Percentiles rank a stretch among this genome's conserved stretches.
Conservation (phyloP, 768 basidiomycete species). For the Amyloporia xantha region DNA sequence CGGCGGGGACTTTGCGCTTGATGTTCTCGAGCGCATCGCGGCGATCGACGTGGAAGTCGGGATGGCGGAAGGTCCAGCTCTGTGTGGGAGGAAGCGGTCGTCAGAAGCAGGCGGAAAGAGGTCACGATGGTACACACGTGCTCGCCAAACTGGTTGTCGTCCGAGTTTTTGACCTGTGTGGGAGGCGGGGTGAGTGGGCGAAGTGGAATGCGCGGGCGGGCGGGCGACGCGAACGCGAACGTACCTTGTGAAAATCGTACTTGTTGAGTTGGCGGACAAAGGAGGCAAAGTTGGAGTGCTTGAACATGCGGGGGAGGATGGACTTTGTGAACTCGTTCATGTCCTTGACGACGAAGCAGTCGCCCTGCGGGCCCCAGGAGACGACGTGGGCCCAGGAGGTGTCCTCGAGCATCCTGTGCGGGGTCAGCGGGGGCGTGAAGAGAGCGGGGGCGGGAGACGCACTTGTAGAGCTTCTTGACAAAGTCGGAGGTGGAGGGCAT, state of each 20-base stretch:
- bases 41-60: conserved; percentile 45
- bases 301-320: conserved; percentile 87
- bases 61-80: conserved; percentile 49
- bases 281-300: conserved; percentile 89
- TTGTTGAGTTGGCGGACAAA: conserved; percentile 94
- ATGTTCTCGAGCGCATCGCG: conserved; percentile 57
- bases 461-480: conserved; percentile 94
- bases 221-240: conserved; percentile 1
- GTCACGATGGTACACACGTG: conserved; percentile 32
- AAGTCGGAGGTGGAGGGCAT: conserved; percentile 91
- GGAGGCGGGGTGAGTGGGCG: conserved; percentile 8
- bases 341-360: conserved; percentile 93
- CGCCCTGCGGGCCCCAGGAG: conserved; percentile 76
- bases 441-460: conserved; percentile 15
- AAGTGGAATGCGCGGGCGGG: conserved; percentile 3
- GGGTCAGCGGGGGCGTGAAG: not conserved
- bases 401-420: conserved; percentile 81
- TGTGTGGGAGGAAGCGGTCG: conserved; percentile 12
- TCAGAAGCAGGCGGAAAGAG: conserved; percentile 9
- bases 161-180: conserved; percentile 69
- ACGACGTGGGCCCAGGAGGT: conserved; percentile 65
- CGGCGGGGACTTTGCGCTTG: conserved; percentile 49
- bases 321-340: conserved; percentile 95
- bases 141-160: conserved; percentile 67
- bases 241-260: conserved; percentile 91